These are phyloP conservation scores for Exophiala viscosa DNA, from an alignment of 2,329 filamentous ascomycete genomes.

Conservation along the genomic window DNA sequence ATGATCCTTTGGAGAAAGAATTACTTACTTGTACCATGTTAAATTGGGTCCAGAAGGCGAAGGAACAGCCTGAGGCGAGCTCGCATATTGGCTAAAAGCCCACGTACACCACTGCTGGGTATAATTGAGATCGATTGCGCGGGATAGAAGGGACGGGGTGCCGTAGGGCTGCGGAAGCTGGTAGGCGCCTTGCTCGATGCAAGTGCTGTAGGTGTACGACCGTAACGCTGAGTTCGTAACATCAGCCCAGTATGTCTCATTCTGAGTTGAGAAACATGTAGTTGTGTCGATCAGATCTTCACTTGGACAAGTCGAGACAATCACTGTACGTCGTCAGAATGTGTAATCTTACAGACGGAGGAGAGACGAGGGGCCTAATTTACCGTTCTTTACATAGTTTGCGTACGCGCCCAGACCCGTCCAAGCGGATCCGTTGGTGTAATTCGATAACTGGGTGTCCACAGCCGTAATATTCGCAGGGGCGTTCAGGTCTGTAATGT, in stretches of 20 bases:
- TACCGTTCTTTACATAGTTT: constrained; percentile 45
- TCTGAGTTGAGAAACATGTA: constrained; percentile 47
- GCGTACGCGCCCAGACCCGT: constrained; percentile 51
- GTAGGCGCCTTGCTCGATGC: constrained; percentile 49
- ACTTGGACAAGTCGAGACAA: constrained; percentile 43
- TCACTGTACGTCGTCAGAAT: constrained; percentile 25
- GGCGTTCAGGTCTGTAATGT: constrained; percentile 47
- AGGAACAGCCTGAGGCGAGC: constrained; percentile 22
- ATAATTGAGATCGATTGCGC: constrained; percentile 47
- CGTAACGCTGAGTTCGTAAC: constrained; percentile 39
- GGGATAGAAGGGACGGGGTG: constrained; percentile 45
- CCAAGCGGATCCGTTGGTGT: constrained; percentile 51
- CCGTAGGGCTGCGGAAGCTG: constrained; percentile 43
- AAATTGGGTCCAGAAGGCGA: constrained; percentile 43
- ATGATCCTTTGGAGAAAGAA: too few relatives aligned
- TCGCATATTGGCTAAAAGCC: constrained; percentile 48
- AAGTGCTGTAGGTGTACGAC: constrained; percentile 50
- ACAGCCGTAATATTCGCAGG: constrained; percentile 43
- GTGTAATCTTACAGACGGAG: too few relatives aligned
- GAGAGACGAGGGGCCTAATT: too few relatives aligned
- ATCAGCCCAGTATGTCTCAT: constrained; percentile 45
- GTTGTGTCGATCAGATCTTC: constrained; percentile 35
- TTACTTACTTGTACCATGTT: constrained; percentile 35
- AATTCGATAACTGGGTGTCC: constrained; percentile 47
- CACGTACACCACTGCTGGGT: constrained; percentile 56